Conservation (phyloP, 2,329 filamentous ascomycete species). For the Verticillium isaacii region DNA sequence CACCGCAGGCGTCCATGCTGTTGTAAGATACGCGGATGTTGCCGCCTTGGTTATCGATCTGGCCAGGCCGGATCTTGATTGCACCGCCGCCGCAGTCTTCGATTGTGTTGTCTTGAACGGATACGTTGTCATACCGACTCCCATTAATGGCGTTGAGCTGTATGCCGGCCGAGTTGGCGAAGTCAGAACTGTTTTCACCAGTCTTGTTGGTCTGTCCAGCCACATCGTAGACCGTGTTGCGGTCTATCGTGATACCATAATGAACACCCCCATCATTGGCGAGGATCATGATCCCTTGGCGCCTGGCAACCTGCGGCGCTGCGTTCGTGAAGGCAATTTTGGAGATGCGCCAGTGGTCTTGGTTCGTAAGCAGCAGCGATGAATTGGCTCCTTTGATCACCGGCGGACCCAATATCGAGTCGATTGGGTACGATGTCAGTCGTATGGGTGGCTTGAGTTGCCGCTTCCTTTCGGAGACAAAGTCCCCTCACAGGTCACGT, state of each 20-base stretch:
- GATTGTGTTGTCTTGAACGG: conserved; percentile 14
- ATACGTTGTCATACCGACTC: conserved; percentile 18
- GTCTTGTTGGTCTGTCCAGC: conserved; percentile 18
- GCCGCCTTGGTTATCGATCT: conserved; percentile 12
- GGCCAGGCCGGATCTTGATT: conserved; percentile 19
- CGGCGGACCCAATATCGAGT: conserved; percentile 5
- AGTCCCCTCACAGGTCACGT: conserved; percentile 13
- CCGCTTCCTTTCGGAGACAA: conserved; percentile 16
- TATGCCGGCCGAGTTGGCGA: conserved; percentile 14
- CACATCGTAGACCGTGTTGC: conserved; percentile 15
- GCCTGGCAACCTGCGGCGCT: conserved; percentile 7
- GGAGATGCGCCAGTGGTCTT: conserved; percentile 17
- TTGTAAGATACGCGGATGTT: conserved; percentile 14
- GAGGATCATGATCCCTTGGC: conserved; percentile 16
- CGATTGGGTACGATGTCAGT: conserved; percentile 13
- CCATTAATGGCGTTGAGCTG: conserved; percentile 10
- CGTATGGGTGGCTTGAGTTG: conserved; percentile 10
- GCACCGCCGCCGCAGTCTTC: conserved; percentile 18
- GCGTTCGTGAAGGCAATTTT: conserved; percentile 15
- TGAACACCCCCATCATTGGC: conserved; percentile 16
- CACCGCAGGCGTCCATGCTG: conserved; percentile 15
- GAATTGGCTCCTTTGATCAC: conserved; percentile 15
- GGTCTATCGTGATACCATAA: conserved; percentile 16
- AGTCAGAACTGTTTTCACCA: conserved; percentile 9
- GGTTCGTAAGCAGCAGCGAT: conserved; percentile 15